Evolutionary conservation across 2,329 filamentous ascomycete genomes (phyloP), one percentile per base, ranked within the genome.

Genomic region (Penicillium sp.): DNA sequence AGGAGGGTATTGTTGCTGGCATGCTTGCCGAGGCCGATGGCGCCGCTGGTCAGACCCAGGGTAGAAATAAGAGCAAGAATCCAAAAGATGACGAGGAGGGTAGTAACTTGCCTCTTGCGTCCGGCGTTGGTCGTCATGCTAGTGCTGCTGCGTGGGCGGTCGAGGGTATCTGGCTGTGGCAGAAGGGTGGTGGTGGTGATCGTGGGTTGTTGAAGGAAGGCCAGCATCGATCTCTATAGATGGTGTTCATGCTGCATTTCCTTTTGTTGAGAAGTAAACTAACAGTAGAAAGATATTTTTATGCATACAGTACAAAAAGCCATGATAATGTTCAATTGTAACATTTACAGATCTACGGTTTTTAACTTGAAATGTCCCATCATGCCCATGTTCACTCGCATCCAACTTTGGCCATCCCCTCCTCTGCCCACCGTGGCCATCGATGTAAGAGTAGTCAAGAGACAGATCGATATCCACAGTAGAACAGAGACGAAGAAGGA

Each of bases 81-180:
- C 8, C 45, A 8, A 47, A 55, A 35, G 49, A 47, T 14, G 25
- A 19, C 1, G 54, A 55, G 10, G 44, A 42, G 10, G 38, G 16
- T 3, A 22, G 22, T 22, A 22, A 22, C 11, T 11, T 51, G 43
- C 61, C 60, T 30, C 50, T 59, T 42, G 61, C 59, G 3, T 69
- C 67, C 6, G 65, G 70, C 6, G 65, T 75, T 57, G 73, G 74
- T 6, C 69, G 86, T 0, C 92, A 97, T 78, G 78, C 88, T 56
- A 93, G 90, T 55, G 90, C 90, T 47, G 84, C 86, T 66, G 88
- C 88, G 0, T 96, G 92, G 79, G 92, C 93, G 11, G 86, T 88
- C 4, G 93, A 97, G 73, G 92, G 91, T 1, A 76, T 97, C 16
- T 97, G 93, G 92, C 73, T 96, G 58, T 92, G 90, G 90, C 62